A percentile compares a stretch with the other conserved stretches of the same genome.
phyloP scores from a whole-genome alignment of 2,329 filamentous ascomycete species.

The Cordyceps farinosa region DNA sequence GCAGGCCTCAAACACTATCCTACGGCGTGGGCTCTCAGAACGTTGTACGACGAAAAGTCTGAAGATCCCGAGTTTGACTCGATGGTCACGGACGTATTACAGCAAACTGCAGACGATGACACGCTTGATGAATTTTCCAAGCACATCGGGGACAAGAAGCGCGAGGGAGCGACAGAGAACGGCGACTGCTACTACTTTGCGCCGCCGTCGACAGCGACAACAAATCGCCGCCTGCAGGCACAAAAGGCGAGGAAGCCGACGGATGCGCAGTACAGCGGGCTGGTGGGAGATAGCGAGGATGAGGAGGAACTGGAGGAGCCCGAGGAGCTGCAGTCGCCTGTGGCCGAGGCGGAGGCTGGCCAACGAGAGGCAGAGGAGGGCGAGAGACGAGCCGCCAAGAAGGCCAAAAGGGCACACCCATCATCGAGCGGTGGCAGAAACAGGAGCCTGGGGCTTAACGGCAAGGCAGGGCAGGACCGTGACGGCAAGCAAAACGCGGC shows the following conservation, averaged over 20 bases:
- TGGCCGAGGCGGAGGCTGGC: neutral
- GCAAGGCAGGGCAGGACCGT: neutral
- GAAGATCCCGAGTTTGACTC: constrained; percentile 49
- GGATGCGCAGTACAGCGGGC: constrained; percentile 42
- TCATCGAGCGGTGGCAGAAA: constrained; percentile 12
- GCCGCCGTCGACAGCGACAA: constrained; percentile 37
- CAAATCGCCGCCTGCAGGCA: constrained; percentile 38
- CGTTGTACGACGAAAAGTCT: constrained; percentile 56
- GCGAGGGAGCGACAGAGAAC: constrained; percentile 52
- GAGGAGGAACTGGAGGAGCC: constrained; percentile 24
- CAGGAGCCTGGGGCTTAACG: neutral
- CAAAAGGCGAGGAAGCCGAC: constrained; percentile 42
- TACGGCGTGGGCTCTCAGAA: constrained; percentile 59
- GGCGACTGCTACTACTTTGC: constrained; percentile 53
- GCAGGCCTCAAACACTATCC: constrained; percentile 55
- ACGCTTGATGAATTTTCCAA: constrained; percentile 49
- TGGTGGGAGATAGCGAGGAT: constrained; percentile 42
- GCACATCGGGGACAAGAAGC: constrained; percentile 53
- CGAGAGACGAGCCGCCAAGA: constrained; percentile 35
- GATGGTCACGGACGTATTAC: constrained; percentile 56
- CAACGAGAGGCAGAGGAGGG: neutral
- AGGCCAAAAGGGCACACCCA: constrained; percentile 30
- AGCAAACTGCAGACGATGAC: constrained; percentile 52
- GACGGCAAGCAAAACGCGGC: constrained; percentile 9
- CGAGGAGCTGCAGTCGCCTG: constrained; percentile 19